Conservation (phyloP, 495 filamentous ascomycete genomes). For the Hypoxylon rickii region DNA sequence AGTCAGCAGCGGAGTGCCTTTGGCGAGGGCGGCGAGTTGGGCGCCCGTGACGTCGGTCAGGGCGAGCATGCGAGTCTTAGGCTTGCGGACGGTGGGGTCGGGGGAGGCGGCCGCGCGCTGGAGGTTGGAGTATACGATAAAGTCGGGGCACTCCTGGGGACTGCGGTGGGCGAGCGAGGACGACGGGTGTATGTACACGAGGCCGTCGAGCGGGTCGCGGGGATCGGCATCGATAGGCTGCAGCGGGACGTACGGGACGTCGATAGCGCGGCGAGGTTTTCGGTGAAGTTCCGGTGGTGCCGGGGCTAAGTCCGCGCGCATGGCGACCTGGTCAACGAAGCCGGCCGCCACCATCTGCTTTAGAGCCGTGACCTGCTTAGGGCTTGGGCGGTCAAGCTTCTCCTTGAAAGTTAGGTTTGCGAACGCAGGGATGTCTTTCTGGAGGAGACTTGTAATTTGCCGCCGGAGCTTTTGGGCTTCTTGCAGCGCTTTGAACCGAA, state of each 20-base stretch:
- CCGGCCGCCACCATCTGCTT: slow-evolving; percentile 91
- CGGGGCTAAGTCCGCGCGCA: slow-evolving; percentile 84
- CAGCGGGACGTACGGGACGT: slow-evolving; percentile 89
- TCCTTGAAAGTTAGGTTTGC: slow-evolving; percentile 60
- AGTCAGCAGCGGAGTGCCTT: slow-evolving; percentile 80
- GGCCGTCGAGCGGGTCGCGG: slow-evolving; percentile 50
- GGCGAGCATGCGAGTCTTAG: slow-evolving; percentile 87
- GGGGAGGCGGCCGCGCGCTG: slow-evolving; percentile 63
- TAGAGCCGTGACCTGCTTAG: slow-evolving; percentile 76
- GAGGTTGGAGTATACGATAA: slow-evolving; percentile 84
- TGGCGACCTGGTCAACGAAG: slow-evolving; percentile 94
- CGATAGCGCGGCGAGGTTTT: slow-evolving; percentile 78
- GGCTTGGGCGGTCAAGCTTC: slow-evolving; percentile 69
- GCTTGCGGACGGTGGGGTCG: slow-evolving; percentile 53
- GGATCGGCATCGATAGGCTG: slow-evolving; percentile 60
- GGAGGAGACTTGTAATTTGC: slow-evolving; percentile 82
- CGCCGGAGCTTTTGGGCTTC: slow-evolving; percentile 81
- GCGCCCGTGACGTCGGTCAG: slow-evolving; percentile 74
- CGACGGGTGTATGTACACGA: slow-evolving; percentile 84
- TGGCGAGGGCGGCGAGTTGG: slow-evolving; percentile 79
- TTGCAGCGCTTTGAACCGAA: slow-evolving; percentile 80
- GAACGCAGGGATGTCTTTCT: slow-evolving; percentile 71
- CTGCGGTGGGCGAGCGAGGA: slow-evolving; percentile 74
- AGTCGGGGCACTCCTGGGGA: slow-evolving; percentile 75
- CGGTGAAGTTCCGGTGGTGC: slow-evolving; percentile 69